A percentile compares a stretch with the other conserved stretches of the same genome.
Evolutionary conservation across 768 basidiomycete genomes (phyloP).

Genomic region (Cystofilobasidium bisporidii): DNA sequence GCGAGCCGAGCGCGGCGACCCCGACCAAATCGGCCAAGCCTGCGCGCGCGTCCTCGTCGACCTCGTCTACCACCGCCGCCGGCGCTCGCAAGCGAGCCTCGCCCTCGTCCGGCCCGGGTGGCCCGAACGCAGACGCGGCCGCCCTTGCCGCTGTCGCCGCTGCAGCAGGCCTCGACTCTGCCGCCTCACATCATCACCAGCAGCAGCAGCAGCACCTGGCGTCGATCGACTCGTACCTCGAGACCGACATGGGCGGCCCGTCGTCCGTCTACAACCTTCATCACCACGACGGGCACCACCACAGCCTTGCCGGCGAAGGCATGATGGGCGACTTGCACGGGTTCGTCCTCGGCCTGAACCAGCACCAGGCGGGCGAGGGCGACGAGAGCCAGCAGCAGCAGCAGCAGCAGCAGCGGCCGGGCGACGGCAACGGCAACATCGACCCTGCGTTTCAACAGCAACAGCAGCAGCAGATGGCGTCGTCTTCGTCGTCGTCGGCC

Average conservation of each 20-base stretch:
- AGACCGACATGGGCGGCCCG: neutral
- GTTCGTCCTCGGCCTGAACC: neutral
- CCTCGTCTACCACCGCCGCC: neutral
- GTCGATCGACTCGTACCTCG: neutral
- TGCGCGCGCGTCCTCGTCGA: neutral
- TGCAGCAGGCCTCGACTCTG: neutral
- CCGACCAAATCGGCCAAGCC: neutral
- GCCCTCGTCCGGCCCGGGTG: no score
- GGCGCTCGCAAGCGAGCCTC: neutral
- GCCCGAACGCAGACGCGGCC: no score
- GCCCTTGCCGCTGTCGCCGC: no score
- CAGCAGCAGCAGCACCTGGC: neutral
- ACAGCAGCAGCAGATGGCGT: no score
- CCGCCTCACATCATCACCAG: neutral
- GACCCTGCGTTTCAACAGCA: no score
- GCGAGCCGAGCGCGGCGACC: neutral
- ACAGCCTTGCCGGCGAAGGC: neutral
- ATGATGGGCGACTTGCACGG: neutral
- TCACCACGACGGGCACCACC: neutral
- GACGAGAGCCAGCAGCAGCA: neutral
- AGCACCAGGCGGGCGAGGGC: neutral
- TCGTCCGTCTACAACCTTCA: neutral
- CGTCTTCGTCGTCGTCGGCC: no score
- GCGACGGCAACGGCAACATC: no score
- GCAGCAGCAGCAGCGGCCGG: no score